Evolutionary conservation across 495 filamentous ascomycete species (phyloP), one percentile per base, ranked within the genome.

Genomic region (Bacidia rubella): DNA sequence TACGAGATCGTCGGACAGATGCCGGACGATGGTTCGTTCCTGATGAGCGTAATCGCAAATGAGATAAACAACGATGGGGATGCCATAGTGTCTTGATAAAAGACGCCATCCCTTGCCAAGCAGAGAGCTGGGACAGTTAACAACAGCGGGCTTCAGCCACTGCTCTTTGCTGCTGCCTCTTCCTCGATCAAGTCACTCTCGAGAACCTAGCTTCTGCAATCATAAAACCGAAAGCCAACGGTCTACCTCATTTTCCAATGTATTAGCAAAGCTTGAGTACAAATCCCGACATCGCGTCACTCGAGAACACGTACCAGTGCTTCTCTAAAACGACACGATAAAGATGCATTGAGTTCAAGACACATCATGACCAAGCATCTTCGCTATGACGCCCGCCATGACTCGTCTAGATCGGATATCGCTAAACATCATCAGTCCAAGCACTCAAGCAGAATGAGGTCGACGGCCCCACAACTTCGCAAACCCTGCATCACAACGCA

Each of bases 391-490:
- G 29, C 15, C 15, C 29, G 29, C 29, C 29, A 35, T 35, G 29
- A 15, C 29, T 15, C 29, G 15, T 35, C 7, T 35, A 7, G 29
- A 5, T 5, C 29, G 15, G 5, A 35, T 35, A 15, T 35, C 29
- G 29, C 29, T 35, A 35, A 35, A 35, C 7, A 35, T 35, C 5
- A 35, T 5, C 29, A 35, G 29, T 35, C 29, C 29, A 35, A 35
- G 29, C 29, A 35, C 5, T 15, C 29, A 35, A 5, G 29, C 7
- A 35, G 29, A 35, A 35, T 35, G 29, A 35, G n/a, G n/a, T 15
- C 15, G 29, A 35, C 5, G 29, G 29, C 29, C 19, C 52, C 52
- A 1, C 42, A 49, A 53, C n/a, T n/a, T 45, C 44, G 21, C n/a
- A 11, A 21, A 21, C 11, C 23, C 24, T 25, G 29, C 15, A 49